These are phyloP conservation scores for Huntiella abstrusa DNA, from an alignment of 2,329 filamentous ascomycete species.

Conservation along the genomic window DNA sequence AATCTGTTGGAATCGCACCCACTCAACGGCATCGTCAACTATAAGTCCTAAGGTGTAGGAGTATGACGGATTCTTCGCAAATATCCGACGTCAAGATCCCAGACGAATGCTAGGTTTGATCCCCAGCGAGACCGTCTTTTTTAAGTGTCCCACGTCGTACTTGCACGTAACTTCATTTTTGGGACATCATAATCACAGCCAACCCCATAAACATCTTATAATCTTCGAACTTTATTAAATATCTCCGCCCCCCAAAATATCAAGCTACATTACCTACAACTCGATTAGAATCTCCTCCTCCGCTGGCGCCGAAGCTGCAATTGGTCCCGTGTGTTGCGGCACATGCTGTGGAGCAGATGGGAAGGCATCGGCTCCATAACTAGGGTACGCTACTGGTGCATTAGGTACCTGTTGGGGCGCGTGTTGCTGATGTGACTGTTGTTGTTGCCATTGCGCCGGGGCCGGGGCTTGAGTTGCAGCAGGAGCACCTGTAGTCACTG, in stretches of 20 bases:
- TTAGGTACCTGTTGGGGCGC: constrained; percentile 18
- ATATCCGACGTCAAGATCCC: too few species aligned
- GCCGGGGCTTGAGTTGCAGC: constrained; percentile 16
- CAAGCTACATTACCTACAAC: background rate
- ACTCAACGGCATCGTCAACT: too few species aligned
- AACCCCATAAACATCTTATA: too few species aligned
- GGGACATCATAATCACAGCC: background rate
- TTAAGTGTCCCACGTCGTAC: too few species aligned
- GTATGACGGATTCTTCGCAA: too few species aligned
- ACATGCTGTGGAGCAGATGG: constrained; percentile 46
- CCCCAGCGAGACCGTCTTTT: too few species aligned
- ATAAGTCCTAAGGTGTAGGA: too few species aligned
- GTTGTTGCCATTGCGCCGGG: constrained; percentile 16
- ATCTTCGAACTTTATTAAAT: too few species aligned
- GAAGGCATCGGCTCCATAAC: constrained; percentile 42
- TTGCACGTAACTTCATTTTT: background rate
- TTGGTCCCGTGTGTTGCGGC: constrained; percentile 20
- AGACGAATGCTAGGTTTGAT: too few species aligned
- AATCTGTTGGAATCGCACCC: too few species aligned
- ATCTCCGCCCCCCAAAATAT: too few species aligned
- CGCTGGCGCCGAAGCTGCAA: constrained; percentile 20
- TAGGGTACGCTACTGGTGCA: constrained; percentile 20
- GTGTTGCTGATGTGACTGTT: constrained; percentile 17
- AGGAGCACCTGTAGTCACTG: constrained; percentile 11
- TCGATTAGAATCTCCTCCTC: constrained; percentile 70